phyloP scores from a whole-genome alignment of 2,329 filamentous ascomycete genomes.

The Paraphaeosphaeria sporulosa region DNA sequence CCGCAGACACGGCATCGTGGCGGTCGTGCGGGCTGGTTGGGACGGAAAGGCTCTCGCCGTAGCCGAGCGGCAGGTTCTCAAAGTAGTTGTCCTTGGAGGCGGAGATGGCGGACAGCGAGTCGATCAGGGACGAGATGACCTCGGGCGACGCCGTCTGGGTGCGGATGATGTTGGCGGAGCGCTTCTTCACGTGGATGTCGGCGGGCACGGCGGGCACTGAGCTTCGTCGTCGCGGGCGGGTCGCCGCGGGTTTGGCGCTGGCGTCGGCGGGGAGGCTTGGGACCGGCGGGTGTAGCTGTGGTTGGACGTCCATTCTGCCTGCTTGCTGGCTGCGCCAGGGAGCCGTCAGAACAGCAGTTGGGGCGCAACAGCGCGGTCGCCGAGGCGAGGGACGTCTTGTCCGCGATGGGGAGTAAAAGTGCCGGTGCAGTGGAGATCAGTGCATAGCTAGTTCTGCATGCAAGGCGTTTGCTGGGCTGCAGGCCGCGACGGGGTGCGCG shows the following conservation, averaged over 20 bases:
- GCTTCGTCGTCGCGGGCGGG: conserved; percentile 37
- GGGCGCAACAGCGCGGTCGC: conserved; percentile 4
- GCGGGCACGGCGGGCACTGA: conserved; percentile 34
- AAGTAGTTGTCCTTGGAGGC: conserved; percentile 74
- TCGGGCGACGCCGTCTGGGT: conserved; percentile 64
- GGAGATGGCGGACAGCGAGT: conserved; percentile 66
- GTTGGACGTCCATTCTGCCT: conserved; percentile 36
- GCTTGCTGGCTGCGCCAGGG: conserved; percentile 11
- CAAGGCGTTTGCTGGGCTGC: conserved; percentile 3
- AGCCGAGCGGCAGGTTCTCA: conserved; percentile 58
- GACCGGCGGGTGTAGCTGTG: conserved; percentile 25
- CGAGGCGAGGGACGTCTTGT: conserved; percentile 6
- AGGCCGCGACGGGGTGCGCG: conserved; percentile 7
- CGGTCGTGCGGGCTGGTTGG: conserved; percentile 34
- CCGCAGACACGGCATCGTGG: conserved; percentile 67
- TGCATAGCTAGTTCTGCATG: conserved; percentile 14
- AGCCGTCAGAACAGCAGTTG: not conserved
- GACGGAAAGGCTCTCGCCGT: conserved; percentile 41
- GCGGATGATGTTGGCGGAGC: conserved; percentile 47
- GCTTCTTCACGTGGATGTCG: conserved; percentile 32
- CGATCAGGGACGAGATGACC: conserved; percentile 71
- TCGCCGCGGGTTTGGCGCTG: conserved; percentile 21
- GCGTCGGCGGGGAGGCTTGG: conserved; percentile 23
- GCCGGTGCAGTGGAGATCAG: conserved; percentile 16
- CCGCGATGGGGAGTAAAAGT: conserved; percentile 1